A percentile compares a stretch with the other conserved stretches of the same genome.
Conservation (phyloP, 208 protist genomes). For the Acanthamoeba royreba region DNA sequence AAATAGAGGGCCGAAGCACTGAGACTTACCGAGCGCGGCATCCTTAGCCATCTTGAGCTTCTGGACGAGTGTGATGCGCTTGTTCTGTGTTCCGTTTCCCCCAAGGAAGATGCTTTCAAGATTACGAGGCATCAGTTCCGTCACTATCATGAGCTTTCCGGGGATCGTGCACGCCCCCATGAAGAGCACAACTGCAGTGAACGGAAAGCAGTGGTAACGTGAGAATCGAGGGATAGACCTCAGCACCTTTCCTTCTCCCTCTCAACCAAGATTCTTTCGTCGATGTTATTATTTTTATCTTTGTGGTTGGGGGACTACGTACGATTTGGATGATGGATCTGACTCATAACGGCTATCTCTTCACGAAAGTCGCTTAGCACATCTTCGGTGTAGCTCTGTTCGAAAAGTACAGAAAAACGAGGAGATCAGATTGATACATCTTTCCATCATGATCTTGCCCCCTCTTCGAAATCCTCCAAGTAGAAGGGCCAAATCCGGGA, state of each 20-base stretch:
- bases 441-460: too few relatives aligned
- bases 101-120: not conserved
- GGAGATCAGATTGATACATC: not conserved
- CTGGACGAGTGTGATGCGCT: not conserved
- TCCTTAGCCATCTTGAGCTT: constrained; percentile 31
- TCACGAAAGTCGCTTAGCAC: not conserved
- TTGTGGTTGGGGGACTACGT: not conserved
- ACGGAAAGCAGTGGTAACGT: not conserved
- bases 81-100: not conserved
- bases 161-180: constrained; percentile 38
- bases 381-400: not conserved
- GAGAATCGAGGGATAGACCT: too few relatives aligned
- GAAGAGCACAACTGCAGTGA: not conserved
- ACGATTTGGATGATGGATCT: constrained; percentile 8
- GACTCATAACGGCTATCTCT: not conserved
- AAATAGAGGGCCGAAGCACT: not conserved
- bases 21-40: not conserved
- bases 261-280: not conserved
- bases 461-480: too few relatives aligned
- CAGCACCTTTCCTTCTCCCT: too few relatives aligned
- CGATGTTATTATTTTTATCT: too few relatives aligned
- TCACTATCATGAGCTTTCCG: constrained; percentile 38
- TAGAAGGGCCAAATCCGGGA: too few relatives aligned
- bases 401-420: not conserved
- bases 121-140: not conserved